phyloP scores from a whole-genome alignment of 2,329 filamentous ascomycete species.

The Nemania sp. region DNA sequence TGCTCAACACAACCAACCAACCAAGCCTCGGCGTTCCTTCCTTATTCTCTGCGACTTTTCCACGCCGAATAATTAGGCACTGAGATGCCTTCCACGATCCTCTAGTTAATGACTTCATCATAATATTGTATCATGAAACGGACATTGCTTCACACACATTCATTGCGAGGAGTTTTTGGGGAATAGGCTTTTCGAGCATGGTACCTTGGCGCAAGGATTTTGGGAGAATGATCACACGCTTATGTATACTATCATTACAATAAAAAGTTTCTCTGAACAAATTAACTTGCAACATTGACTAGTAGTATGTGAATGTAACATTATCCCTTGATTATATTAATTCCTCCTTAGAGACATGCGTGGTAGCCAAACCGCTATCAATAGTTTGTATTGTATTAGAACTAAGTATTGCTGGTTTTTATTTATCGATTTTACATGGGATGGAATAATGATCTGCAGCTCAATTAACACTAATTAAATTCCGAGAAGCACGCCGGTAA shows the following conservation, averaged over 20 bases:
- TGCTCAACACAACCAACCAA: neutral
- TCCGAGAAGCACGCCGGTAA: no score
- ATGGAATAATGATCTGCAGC: no score
- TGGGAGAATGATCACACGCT: slow-evolving; percentile 2
- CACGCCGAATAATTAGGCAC: neutral
- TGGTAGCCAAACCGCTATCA: no score
- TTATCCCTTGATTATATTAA: no score
- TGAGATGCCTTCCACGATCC: neutral
- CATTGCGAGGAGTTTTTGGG: slow-evolving; percentile 9
- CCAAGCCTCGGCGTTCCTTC: slow-evolving; percentile 5
- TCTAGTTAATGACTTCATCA: neutral
- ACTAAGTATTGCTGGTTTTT: no score
- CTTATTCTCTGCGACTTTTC: neutral
- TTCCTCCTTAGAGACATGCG: no score
- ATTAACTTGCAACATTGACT: neutral
- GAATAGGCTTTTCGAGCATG: slow-evolving; percentile 6
- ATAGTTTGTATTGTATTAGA: no score
- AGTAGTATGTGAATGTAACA: neutral
- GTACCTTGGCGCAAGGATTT: slow-evolving; percentile 2
- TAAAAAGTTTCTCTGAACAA: slow-evolving; percentile 2
- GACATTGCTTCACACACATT: neutral
- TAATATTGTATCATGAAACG: neutral
- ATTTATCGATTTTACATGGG: no score
- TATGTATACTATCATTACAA: neutral
- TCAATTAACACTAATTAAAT: no score